Evolutionary conservation across 148 eudicot species (phyloP).

Genomic region (Silene conica): DNA sequence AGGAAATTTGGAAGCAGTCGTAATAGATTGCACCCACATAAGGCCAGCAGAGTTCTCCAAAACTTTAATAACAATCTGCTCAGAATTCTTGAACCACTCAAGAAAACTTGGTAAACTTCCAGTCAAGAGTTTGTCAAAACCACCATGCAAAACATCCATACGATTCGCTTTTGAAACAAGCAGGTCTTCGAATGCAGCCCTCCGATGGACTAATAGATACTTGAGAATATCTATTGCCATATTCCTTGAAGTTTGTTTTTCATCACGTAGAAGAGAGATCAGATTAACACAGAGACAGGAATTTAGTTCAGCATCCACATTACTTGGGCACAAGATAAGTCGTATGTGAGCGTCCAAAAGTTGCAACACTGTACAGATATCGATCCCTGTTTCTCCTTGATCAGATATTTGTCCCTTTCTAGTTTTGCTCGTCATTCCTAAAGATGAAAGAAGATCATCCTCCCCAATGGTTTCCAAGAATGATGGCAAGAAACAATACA

Average conservation of each 20-base stretch:
- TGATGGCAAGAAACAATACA: constrained; percentile 84
- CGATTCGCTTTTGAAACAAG: constrained; percentile 75
- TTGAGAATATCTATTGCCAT: constrained; percentile 87
- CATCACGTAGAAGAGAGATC: constrained; percentile 75
- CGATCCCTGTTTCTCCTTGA: constrained; percentile 57
- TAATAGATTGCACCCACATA: constrained; percentile 93
- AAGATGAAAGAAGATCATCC: constrained; percentile 62
- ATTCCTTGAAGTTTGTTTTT: constrained; percentile 54
- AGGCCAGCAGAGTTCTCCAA: constrained; percentile 88
- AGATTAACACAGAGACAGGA: constrained; percentile 87
- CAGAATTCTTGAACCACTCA: constrained; percentile 80
- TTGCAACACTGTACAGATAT: constrained; percentile 81
- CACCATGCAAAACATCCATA: constrained; percentile 84
- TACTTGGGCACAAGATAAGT: constrained; percentile 91
- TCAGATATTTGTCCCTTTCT: constrained; percentile 36
- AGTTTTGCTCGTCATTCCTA: constrained; percentile 56
- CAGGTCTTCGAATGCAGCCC: constrained; percentile 87
- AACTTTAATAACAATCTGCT: constrained; percentile 62
- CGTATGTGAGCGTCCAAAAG: constrained; percentile 86
- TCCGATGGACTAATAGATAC: constrained; percentile 86
- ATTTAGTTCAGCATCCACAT: constrained; percentile 73
- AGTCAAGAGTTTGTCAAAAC: constrained; percentile 88
- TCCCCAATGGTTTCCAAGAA: constrained; percentile 80
- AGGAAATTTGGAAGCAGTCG: constrained; percentile 84
- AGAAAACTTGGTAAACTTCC: constrained; percentile 61